Percentiles rank a stretch among this genome's conserved stretches.
Evolutionary conservation across 495 filamentous ascomycete species (phyloP).

Genomic region (Tuber brumale): DNA sequence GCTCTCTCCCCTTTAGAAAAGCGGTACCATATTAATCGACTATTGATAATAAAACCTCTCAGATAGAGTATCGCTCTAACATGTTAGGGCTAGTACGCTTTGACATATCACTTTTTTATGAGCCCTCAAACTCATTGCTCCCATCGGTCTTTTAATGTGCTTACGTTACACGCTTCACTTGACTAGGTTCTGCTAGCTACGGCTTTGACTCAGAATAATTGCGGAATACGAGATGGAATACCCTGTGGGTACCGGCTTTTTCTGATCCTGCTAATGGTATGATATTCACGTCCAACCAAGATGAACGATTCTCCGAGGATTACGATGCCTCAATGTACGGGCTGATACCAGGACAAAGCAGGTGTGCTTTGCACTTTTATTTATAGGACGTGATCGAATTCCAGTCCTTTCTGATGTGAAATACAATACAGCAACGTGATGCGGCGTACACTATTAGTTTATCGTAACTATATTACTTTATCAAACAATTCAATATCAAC

Average conservation of each 20-base stretch:
- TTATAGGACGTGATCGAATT: not conserved
- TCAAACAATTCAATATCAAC: not conserved
- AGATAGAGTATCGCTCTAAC: not conserved
- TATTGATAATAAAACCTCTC: not conserved
- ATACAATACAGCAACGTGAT: not conserved
- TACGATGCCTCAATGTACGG: not conserved
- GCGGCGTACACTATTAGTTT: not conserved
- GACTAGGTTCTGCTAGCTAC: not conserved
- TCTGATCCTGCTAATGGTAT: not conserved
- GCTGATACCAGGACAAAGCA: not conserved
- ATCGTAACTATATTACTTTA: not conserved
- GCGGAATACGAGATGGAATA: not conserved
- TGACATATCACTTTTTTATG: not conserved
- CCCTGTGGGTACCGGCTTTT: not conserved
- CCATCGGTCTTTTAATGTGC: not conserved
- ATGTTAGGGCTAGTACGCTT: not conserved
- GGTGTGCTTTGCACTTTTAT: not conserved
- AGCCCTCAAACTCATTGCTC: not conserved
- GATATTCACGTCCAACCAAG: not conserved
- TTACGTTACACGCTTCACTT: not conserved
- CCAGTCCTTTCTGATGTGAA: not conserved
- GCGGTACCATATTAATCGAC: not conserved
- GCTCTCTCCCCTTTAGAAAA: not conserved
- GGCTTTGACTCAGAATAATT: not conserved
- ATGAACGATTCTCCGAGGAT: not conserved